Evolutionary conservation across 2,329 filamentous ascomycete genomes (phyloP).

Genomic region (Macrophomina tecta): DNA sequence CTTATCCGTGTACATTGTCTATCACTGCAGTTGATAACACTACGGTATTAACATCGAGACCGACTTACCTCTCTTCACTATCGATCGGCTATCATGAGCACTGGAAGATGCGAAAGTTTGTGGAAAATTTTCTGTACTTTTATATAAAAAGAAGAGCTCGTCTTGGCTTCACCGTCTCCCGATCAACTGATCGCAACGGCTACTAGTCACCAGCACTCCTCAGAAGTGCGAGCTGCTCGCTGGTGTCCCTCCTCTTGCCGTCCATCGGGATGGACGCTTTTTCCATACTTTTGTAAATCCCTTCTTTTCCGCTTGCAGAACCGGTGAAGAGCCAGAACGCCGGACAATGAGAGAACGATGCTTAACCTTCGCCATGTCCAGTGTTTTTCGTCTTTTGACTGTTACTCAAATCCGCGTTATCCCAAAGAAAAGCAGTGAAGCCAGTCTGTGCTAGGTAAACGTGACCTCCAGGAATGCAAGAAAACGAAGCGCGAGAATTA

Average conservation of each 20-base stretch:
- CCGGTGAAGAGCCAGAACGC: not conserved
- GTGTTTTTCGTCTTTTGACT: too few relatives aligned
- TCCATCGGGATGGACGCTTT: slow-evolving; percentile 4
- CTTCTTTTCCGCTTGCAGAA: not conserved
- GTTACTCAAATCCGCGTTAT: too few relatives aligned
- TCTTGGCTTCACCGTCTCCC: slow-evolving; percentile 22
- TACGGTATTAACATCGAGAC: too few relatives aligned
- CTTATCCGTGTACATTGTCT: too few relatives aligned
- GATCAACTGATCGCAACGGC: slow-evolving; percentile 3
- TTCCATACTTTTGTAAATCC: not conserved
- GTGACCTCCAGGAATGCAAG: too few relatives aligned
- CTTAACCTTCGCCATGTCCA: not conserved
- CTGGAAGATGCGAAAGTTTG: not conserved
- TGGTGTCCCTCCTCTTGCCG: slow-evolving; percentile 23
- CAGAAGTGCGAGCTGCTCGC: slow-evolving; percentile 20
- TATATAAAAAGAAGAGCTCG: not conserved
- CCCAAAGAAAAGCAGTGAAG: too few relatives aligned
- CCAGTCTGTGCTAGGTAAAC: too few relatives aligned
- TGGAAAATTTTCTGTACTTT: not conserved
- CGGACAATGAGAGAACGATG: not conserved
- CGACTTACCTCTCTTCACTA: not conserved
- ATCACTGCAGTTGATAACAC: too few relatives aligned
- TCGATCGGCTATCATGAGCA: not conserved
- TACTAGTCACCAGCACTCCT: slow-evolving; percentile 24
- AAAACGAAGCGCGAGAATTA: too few relatives aligned